Conservation (phyloP, 108 stramenopile species). For the Skeletonema potamos region DNA sequence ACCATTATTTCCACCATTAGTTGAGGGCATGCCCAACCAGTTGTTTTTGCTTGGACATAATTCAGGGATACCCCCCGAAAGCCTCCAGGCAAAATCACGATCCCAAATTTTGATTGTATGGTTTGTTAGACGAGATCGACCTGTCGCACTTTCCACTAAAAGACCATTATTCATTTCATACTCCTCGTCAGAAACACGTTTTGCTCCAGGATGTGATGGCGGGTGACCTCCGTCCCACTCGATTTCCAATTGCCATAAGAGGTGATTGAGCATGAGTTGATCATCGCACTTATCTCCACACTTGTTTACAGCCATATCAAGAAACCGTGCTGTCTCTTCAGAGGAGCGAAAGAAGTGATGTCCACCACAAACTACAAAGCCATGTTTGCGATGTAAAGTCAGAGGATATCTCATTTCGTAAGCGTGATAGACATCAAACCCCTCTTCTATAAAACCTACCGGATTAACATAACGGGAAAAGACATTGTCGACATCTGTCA, state of each 20-base stretch:
- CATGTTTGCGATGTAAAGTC: constrained; percentile 18
- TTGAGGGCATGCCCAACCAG: constrained; percentile 58
- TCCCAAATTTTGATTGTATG: constrained; percentile 55
- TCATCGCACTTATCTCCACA: constrained; percentile 57
- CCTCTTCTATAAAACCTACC: constrained; percentile 26
- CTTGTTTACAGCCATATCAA: constrained; percentile 31
- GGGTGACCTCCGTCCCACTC: constrained; percentile 34
- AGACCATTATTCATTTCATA: constrained; percentile 12
- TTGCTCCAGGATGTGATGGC: background rate
- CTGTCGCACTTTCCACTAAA: constrained; percentile 27
- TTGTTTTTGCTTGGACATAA: constrained; percentile 44
- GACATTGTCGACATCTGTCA: constrained; percentile 63
- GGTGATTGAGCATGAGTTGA: constrained; percentile 48
- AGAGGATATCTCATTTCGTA: constrained; percentile 46
- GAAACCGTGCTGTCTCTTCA: constrained; percentile 25
- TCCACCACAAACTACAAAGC: constrained; percentile 55
- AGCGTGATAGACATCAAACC: constrained; percentile 50
- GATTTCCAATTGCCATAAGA: constrained; percentile 24
- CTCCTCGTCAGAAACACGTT: background rate
- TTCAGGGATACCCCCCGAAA: constrained; percentile 23
- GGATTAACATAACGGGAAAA: constrained; percentile 36
- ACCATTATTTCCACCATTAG: background rate
- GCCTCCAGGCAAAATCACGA: constrained; percentile 59
- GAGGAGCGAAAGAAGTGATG: constrained; percentile 48
- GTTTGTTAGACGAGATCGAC: constrained; percentile 34